A percentile compares a stretch with the other conserved stretches of the same genome.
Evolutionary conservation across 78 protist species (phyloP).

Genomic region (Corallochytrium limacisporum): DNA sequence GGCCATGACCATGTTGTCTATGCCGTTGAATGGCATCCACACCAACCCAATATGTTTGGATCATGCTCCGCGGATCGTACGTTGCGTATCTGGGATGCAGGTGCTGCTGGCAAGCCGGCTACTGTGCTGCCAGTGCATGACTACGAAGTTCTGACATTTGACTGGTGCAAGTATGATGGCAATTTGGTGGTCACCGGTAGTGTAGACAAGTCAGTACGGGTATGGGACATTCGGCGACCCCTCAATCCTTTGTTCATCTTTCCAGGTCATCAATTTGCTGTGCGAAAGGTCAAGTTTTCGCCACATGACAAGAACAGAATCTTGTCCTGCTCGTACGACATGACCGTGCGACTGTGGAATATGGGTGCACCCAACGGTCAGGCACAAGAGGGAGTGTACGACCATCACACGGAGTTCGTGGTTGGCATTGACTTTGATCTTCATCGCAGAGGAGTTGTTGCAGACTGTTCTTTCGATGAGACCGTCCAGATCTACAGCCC

Average conservation of each 20-base stretch:
- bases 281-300: conserved; percentile 14
- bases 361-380: neutral
- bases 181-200: conserved; percentile 9
- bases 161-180: conserved; percentile 23
- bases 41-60: neutral
- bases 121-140: neutral
- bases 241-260: neutral
- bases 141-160: conserved; percentile 6
- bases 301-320: conserved; percentile 5
- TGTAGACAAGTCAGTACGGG: neutral
- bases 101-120: neutral
- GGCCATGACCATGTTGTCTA: conserved; percentile 19
- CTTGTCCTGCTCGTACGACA: conserved; percentile 17
- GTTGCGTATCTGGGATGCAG: conserved; percentile 6
- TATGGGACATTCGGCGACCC: conserved; percentile 24
- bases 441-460: neutral
- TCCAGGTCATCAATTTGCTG: conserved; percentile 8
- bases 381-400: too few species aligned
- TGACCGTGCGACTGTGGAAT: conserved; percentile 1
- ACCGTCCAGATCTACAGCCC: neutral
- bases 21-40: neutral
- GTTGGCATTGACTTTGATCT: conserved; percentile 23
- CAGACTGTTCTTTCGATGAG: neutral
- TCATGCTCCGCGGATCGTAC: conserved; percentile 17
- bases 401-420: conserved; percentile 27